These are phyloP conservation scores for Tolypocladium sp. DNA, from an alignment of 2,329 filamentous ascomycete species.

Conservation along the genomic window DNA sequence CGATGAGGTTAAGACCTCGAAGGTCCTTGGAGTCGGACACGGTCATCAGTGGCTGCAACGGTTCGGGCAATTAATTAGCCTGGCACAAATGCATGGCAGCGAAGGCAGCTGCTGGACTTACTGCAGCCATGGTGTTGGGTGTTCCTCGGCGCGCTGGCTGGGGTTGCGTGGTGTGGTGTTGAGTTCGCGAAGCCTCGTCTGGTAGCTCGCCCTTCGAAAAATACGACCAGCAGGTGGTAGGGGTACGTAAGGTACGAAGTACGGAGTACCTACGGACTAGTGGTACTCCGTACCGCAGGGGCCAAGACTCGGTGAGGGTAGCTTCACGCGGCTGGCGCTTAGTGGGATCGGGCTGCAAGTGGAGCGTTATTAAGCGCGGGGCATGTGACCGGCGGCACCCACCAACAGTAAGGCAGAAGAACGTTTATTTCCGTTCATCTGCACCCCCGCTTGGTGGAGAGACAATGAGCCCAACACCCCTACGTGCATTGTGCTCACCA, in stretches of 20 bases:
- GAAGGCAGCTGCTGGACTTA: slow-evolving; percentile 23
- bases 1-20: slow-evolving; percentile 92
- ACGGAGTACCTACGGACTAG: too few species aligned
- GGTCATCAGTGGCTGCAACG: slow-evolving; percentile 53
- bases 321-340: too few species aligned
- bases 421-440: too few species aligned
- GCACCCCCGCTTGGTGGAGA: too few species aligned
- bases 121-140: slow-evolving; percentile 42
- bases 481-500: too few species aligned
- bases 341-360: neutral
- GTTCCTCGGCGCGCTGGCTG: slow-evolving; percentile 1
- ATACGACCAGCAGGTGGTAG: neutral
- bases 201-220: slow-evolving; percentile 3
- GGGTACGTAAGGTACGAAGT: neutral
- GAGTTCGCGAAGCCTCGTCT: neutral
- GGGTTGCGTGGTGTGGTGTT: neutral
- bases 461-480: too few species aligned
- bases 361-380: neutral
- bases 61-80: neutral
- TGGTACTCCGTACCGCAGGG: too few species aligned
- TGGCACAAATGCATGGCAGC: neutral
- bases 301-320: neutral
- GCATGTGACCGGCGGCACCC: neutral
- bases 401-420: too few species aligned
- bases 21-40: slow-evolving; percentile 94